Evolutionary conservation across 2,329 filamentous ascomycete genomes (phyloP).

Genomic region (Trichoderma citrinoviride): DNA sequence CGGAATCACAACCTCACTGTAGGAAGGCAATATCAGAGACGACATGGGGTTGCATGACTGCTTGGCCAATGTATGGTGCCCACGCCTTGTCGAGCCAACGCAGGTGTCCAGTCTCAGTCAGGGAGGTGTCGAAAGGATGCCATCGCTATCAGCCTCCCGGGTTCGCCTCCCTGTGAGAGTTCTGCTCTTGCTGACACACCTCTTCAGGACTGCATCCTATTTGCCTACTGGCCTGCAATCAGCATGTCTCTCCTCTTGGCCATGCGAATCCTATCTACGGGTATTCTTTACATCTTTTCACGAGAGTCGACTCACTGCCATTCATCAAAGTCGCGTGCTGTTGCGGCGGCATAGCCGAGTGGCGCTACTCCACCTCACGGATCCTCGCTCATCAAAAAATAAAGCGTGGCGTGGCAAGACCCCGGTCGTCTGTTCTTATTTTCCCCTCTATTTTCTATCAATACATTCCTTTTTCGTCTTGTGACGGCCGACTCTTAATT

Average conservation of each 20-base stretch:
- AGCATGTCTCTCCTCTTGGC: neutral
- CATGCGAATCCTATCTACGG: neutral
- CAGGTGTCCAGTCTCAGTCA: neutral
- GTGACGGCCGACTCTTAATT: neutral
- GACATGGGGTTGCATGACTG: slow-evolving; percentile 11
- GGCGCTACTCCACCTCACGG: slow-evolving; percentile 16
- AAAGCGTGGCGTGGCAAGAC: neutral
- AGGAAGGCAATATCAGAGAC: slow-evolving; percentile 11
- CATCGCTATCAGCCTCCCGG: neutral
- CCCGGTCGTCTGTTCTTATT: slow-evolving; percentile 4
- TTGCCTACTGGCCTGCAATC: too few species aligned
- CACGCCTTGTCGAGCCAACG: slow-evolving; percentile 2
- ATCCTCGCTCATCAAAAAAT: slow-evolving; percentile 16
- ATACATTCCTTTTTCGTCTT: neutral
- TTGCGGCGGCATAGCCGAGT: slow-evolving; percentile 19
- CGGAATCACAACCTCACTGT: neutral
- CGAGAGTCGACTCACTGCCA: neutral
- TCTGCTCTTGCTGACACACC: neutral
- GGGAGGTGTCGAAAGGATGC: neutral
- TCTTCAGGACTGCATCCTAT: too few species aligned
- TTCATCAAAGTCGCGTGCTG: slow-evolving; percentile 14
- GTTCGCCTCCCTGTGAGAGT: neutral
- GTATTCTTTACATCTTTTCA: neutral
- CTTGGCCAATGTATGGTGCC: neutral
- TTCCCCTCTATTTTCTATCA: neutral